Percentiles rank a stretch among this genome's conserved stretches.
Evolutionary conservation across 257 asterid genomes (phyloP).

Genomic region (Mentha longifolia): DNA sequence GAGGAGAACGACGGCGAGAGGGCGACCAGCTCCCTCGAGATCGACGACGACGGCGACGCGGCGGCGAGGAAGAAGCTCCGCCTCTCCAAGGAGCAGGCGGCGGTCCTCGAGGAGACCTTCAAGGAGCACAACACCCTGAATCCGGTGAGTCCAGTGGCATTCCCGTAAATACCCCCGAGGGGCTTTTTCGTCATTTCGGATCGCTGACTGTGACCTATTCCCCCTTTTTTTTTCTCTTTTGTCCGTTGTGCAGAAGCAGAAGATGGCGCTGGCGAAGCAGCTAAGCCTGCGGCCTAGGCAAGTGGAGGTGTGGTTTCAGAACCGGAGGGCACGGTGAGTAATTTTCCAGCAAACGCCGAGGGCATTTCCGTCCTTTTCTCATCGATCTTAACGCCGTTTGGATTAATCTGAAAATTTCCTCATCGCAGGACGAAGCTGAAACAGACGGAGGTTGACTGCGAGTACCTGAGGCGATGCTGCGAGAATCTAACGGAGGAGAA

Average conservation of each 20-base stretch:
- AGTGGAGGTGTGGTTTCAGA: slow-evolving; percentile 99
- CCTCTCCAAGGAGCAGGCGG: slow-evolving; percentile 91
- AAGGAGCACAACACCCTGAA: slow-evolving; percentile 87
- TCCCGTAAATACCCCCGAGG: slow-evolving; percentile 23
- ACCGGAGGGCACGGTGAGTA: slow-evolving; percentile 95
- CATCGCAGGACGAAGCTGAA: slow-evolving; percentile 92
- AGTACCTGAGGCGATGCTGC: slow-evolving; percentile 84
- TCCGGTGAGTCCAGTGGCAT: slow-evolving; percentile 64
- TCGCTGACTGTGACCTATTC: neutral
- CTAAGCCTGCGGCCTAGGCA: slow-evolving; percentile 86
- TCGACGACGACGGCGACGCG: slow-evolving; percentile 77
- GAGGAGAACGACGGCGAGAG: slow-evolving; percentile 86
- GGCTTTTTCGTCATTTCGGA: slow-evolving; percentile 24
- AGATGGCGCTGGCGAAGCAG: slow-evolving; percentile 83
- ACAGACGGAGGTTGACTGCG: slow-evolving; percentile 97
- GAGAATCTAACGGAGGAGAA: slow-evolving; percentile 89
- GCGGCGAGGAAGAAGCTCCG: slow-evolving; percentile 91
- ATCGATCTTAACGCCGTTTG: neutral
- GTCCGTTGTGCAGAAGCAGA: slow-evolving; percentile 72
- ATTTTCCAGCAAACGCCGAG: slow-evolving; percentile 17
- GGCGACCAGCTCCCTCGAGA: slow-evolving; percentile 67
- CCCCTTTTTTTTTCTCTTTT: neutral
- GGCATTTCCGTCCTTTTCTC: slow-evolving; percentile 38
- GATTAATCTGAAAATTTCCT: no score
- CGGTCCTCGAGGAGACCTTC: slow-evolving; percentile 87